Conservation (phyloP, 2,329 filamentous ascomycete species). For the Chaetomium globosum region DNA sequence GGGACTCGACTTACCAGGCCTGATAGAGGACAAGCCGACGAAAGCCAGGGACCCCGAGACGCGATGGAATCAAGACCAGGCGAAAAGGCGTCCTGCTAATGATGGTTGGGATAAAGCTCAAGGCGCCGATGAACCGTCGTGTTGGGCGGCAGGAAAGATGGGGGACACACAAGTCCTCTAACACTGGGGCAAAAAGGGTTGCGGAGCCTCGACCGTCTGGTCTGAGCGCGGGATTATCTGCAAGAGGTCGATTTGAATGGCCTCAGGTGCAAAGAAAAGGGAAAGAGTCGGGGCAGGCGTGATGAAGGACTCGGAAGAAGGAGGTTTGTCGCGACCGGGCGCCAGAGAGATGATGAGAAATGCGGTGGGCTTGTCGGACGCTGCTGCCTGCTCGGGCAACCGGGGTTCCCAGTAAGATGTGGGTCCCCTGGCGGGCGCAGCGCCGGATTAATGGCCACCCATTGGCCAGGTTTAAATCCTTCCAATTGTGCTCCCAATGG, state of each 20-base stretch:
- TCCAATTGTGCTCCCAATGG: slow-evolving; percentile 32
- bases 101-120: background rate
- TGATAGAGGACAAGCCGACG: background rate
- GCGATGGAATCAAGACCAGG: slow-evolving; percentile 25
- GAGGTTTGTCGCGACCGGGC: slow-evolving; percentile 27
- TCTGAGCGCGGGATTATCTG: slow-evolving; percentile 20
- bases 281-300: slow-evolving; percentile 20
- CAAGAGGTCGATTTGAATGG: slow-evolving; percentile 23
- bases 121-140: slow-evolving; percentile 1
- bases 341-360: slow-evolving; percentile 38
- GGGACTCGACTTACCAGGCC: slow-evolving; percentile 14
- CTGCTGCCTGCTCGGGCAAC: slow-evolving; percentile 37
- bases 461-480: slow-evolving; percentile 36
- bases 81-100: slow-evolving; percentile 3
- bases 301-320: slow-evolving; percentile 29
- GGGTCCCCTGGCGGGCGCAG: slow-evolving; percentile 36
- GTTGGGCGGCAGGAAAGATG: slow-evolving; percentile 21
- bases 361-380: slow-evolving; percentile 33
- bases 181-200: slow-evolving; percentile 19
- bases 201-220: slow-evolving; percentile 20
- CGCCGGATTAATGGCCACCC: slow-evolving; percentile 13
- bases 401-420: slow-evolving; percentile 26
- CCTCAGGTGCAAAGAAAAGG: slow-evolving; percentile 31
- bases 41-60: slow-evolving; percentile 21
- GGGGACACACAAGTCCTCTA: slow-evolving; percentile 30